Base-by-base conservation (phyloP, 2,329 filamentous ascomycete species). In the Penicillium janthinellum region DNA sequence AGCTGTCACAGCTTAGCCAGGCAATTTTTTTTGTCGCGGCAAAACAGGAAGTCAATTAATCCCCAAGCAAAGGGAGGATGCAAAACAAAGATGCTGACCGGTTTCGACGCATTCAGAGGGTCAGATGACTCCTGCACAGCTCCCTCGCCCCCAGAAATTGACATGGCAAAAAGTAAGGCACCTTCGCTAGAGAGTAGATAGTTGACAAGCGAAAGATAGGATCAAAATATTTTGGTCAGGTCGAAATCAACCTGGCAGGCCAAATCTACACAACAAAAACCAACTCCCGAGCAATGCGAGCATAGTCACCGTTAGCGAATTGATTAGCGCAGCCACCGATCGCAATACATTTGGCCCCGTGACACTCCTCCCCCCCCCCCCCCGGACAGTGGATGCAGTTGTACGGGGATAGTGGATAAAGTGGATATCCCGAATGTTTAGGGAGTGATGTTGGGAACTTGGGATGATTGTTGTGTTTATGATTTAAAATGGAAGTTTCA, bases 311-410 rank as follows among this genome's bases (percentile, higher is more conserved):
- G 31, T 49, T 49, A 49, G 47, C 47, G 47, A 49, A 49, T 49
- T 20, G 28, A 47, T 49, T 49, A 49, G 47, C n/a, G 28, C 47
- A 49, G 47, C 47, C 47, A 49, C 47, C 28, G 47, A 49, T 49
- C 47, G 47, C 22, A 49, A 49, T 49, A 35, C 11, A 20, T 14
- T 48, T 20, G 28, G 34, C 47, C 47, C 47, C 47, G 47, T 49
- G 47, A 47, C 44, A 47, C 44, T 20, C 17, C 17, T 47, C 15
- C 42, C 47, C 17, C 28, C n/a, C 15, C 42, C 47, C 17, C 28
- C n/a, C n/a, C n/a, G 42, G 25, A 14, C 25, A 11, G 42, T 28
- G 8, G 42, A 44, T 31, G 31, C 42, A 12, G 41, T 15, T 45
- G 31, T 31, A 45, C 14, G 42, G 42, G 42, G 42, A 15, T 2